These are phyloP conservation scores for Decorospora gaudefroyi DNA, from an alignment of 2,329 filamentous ascomycete genomes.

Conservation along the genomic window DNA sequence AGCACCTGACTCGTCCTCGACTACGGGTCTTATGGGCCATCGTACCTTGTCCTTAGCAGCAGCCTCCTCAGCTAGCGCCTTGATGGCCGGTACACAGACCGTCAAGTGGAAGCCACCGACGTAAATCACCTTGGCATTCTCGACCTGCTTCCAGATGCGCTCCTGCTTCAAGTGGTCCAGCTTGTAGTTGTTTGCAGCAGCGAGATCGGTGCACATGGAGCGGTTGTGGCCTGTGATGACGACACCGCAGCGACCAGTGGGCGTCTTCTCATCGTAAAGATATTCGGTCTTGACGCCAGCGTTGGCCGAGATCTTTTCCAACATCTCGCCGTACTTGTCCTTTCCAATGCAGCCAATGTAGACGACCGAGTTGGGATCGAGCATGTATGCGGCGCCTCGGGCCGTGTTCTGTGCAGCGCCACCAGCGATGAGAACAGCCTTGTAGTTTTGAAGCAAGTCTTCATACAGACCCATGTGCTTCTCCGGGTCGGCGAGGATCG, in stretches of 20 bases:
- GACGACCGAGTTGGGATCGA: conserved; percentile 84
- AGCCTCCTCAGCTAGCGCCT: conserved; percentile 88
- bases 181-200: conserved; percentile 96
- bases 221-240: conserved; percentile 97
- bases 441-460: conserved; percentile 87
- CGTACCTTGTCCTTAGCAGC: conserved; percentile 80
- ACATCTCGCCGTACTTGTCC: conserved; percentile 91
- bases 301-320: conserved; percentile 81
- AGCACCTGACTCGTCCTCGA: conserved; percentile 1
- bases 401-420: conserved; percentile 98
- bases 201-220: conserved; percentile 91
- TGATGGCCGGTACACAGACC: conserved; percentile 86
- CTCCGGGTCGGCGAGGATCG: conserved; percentile 84
- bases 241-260: conserved; percentile 92
- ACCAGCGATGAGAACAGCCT: conserved; percentile 92
- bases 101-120: conserved; percentile 98
- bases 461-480: conserved; percentile 91
- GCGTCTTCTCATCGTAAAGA: conserved; percentile 79
- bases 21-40: conserved; percentile 20
- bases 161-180: conserved; percentile 88
- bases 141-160: conserved; percentile 87
- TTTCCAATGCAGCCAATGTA: conserved; percentile 93
- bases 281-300: conserved; percentile 94
- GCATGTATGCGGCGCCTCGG: conserved; percentile 91
- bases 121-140: conserved; percentile 88